Evolutionary conservation across 2,329 filamentous ascomycete species (phyloP), one percentile per base, ranked within the genome.

Genomic region (Ophiostoma sp.): DNA sequence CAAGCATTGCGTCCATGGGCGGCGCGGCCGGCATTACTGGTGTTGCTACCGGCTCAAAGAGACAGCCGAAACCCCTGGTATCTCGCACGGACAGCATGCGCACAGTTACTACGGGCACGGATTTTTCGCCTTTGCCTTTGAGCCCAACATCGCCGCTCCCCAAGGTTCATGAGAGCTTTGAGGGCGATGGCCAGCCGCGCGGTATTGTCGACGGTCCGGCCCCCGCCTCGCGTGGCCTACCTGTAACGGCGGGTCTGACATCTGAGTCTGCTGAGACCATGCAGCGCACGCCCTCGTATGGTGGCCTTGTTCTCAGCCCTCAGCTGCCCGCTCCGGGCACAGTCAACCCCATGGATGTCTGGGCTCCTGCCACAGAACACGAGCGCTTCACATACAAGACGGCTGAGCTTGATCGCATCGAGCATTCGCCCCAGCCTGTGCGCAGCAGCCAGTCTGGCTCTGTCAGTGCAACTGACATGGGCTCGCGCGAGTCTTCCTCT

Each of bases 311-410:
- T 4, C 74, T 73, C 1, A 76, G 76, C 68, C 76, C 76, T 13
- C 72, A 66, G 35, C 73, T 79, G 67, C 78, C 82, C 48, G 78
- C 80, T 1, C 80, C 81, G 3, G 82, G 82, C 44, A 85, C 83
- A 4, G 83, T 84, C 11, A 85, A 85, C 57, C 84, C 84, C 0
- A 84, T 84, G 81, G 82, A 84, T 67, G 81, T 86, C 39, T 85
- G 85, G 84, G 81, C 80, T 5, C 79, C 79, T 0, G 79, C 78
- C 15, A 80, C 78, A 54, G 74, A 75, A 10, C 75, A 76, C 36
- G 79, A 81, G 72, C 78, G 75, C 36, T 76, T 75, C 35, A 77
- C 76, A 70, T 76, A 75, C 72, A 74, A 78, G 23, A 74, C 79
- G 35, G 78, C 79, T 54, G 77, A 80, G 68, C 76, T 80, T 10